Percentiles rank a stretch among this genome's conserved stretches.
Evolutionary conservation across 192 early-diverging fungal species (phyloP).

Genomic region (Podila clonocystis): DNA sequence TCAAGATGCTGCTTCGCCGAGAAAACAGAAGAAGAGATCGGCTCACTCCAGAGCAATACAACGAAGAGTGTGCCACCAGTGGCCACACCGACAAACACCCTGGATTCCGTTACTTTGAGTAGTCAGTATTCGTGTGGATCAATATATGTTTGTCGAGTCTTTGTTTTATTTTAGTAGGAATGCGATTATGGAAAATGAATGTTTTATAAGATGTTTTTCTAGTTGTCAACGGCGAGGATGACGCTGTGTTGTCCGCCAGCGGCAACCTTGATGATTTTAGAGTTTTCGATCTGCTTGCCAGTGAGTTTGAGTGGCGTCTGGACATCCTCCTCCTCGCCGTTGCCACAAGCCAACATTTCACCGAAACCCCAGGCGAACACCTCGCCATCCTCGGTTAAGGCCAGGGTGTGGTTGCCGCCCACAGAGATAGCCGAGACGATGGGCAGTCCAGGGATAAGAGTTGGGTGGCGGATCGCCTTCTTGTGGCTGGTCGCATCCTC

Average conservation of each 20-base stretch:
- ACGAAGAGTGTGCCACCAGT: not conserved
- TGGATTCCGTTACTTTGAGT: not conserved
- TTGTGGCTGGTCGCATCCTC: constrained; percentile 54
- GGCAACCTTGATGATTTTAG: constrained; percentile 66
- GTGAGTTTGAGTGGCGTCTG: constrained; percentile 64
- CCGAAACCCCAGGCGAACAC: constrained; percentile 94
- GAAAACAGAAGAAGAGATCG: not conserved
- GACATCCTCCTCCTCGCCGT: constrained; percentile 81
- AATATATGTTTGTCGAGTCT: not conserved
- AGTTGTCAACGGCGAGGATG: constrained; percentile 52
- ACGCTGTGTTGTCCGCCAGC: constrained; percentile 88
- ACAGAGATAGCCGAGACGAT: constrained; percentile 61
- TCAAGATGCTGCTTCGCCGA: not conserved
- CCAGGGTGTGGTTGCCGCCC: constrained; percentile 71
- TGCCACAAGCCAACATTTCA: constrained; percentile 85
- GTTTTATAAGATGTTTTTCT: not conserved
- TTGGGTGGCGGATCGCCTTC: constrained; percentile 69
- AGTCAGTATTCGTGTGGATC: not conserved
- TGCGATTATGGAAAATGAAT: not conserved
- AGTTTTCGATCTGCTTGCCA: constrained; percentile 77
- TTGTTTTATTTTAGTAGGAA: not conserved
- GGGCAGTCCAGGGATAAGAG: constrained; percentile 54
- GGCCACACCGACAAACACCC: constrained; percentile 4
- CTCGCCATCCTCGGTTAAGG: constrained; percentile 62
- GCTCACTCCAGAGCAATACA: constrained; percentile 4